Percentiles rank a stretch among this genome's conserved stretches.
These are phyloP conservation scores for Aegle marmelos DNA, from an alignment of 345 rosid genomes.

Conservation along the genomic window DNA sequence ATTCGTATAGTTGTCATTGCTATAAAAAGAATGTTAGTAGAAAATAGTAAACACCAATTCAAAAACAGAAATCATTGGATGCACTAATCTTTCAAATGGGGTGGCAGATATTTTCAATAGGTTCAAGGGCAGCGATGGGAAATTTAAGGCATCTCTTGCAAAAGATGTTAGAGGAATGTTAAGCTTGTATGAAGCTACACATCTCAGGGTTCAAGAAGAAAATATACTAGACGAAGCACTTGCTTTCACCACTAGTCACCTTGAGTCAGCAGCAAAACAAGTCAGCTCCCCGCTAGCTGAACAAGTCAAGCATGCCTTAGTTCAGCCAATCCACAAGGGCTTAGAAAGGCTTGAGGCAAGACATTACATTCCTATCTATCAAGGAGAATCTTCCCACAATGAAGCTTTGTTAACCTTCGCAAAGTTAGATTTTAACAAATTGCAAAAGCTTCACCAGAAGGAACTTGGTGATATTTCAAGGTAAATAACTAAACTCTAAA, in stretches of 20 bases:
- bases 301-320: conserved; percentile 5
- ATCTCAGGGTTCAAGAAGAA: conserved; percentile 33
- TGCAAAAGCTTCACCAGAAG: conserved; percentile 34
- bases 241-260: conserved; percentile 23
- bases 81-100: not conserved
- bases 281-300: not conserved
- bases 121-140: conserved; percentile 18
- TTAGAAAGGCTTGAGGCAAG: conserved; percentile 22
- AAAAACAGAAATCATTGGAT: too few relatives aligned
- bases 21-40: too few relatives aligned
- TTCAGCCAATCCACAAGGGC: conserved; percentile 9
- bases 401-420: conserved; percentile 15
- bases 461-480: conserved; percentile 23
- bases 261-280: not conserved
- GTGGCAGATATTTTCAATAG: conserved; percentile 26
- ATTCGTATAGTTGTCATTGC: too few relatives aligned
- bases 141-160: not conserved
- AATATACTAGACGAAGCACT: conserved; percentile 34
- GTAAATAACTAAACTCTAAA: conserved; percentile 9
- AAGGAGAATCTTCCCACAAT: conserved; percentile 13
- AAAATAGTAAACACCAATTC: too few relatives aligned
- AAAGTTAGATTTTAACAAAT: conserved; percentile 30
- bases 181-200: conserved; percentile 42
- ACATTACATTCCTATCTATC: conserved; percentile 25
- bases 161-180: conserved; percentile 23